These are phyloP conservation scores for Sinapis alba DNA, from an alignment of 441 rosid species.

Conservation along the genomic window DNA sequence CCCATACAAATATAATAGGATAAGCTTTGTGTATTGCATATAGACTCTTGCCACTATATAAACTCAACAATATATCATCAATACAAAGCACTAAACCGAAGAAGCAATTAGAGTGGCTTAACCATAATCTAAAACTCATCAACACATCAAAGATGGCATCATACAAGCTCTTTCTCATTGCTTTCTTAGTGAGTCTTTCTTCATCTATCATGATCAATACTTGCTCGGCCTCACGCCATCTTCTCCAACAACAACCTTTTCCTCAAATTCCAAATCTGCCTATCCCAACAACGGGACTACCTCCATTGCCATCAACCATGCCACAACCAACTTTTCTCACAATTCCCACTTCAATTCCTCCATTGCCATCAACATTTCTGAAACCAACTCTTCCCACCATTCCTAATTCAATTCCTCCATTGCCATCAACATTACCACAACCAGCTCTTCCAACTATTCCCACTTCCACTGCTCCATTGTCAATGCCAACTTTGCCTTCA, in stretches of 20 bases:
- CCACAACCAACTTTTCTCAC: neutral
- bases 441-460: slow-evolving; percentile 21
- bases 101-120: slow-evolving; percentile 17
- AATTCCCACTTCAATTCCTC: neutral
- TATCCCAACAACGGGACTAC: slow-evolving; percentile 34
- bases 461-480: slow-evolving; percentile 2
- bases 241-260: slow-evolving; percentile 37
- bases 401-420: slow-evolving; percentile 7
- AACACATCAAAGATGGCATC: slow-evolving; percentile 26
- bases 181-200: slow-evolving; percentile 26
- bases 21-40: neutral
- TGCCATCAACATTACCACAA: neutral
- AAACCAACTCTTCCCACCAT: neutral
- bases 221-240: slow-evolving; percentile 27
- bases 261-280: slow-evolving; percentile 30
- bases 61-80: slow-evolving; percentile 18
- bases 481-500: slow-evolving; percentile 30
- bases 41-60: slow-evolving; percentile 24
- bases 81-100: neutral
- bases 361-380: neutral
- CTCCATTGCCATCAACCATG: neutral
- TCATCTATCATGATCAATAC: slow-evolving; percentile 24
- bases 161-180: slow-evolving; percentile 30
- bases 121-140: neutral
- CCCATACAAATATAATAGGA: neutral